Evolutionary conservation across 78 protist genomes (phyloP).

Genomic region (Protostelium mycophagum): DNA sequence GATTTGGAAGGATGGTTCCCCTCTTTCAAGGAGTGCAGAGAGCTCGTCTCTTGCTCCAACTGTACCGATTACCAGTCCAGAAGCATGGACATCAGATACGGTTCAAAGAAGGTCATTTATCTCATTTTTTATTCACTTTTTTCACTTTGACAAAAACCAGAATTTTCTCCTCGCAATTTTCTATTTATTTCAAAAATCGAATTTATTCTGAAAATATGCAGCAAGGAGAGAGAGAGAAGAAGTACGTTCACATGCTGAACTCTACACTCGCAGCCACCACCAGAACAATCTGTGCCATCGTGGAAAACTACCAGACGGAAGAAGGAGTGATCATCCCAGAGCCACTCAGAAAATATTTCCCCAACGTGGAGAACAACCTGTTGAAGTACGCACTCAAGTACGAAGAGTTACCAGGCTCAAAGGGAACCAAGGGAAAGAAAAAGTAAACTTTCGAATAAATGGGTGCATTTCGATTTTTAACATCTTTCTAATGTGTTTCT

Average conservation of each 20-base stretch:
- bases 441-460: neutral
- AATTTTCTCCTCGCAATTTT: neutral
- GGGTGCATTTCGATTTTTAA: no score
- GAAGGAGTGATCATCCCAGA: slow-evolving; percentile 88
- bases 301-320: slow-evolving; percentile 97
- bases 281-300: slow-evolving; percentile 96
- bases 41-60: slow-evolving; percentile 99
- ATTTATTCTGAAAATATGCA: no score
- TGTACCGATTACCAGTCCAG: slow-evolving; percentile 99
- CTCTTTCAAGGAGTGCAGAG: slow-evolving; percentile 89
- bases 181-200: neutral
- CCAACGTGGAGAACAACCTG: neutral
- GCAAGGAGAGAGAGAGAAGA: slow-evolving; percentile 64
- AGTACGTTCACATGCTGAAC: slow-evolving; percentile 98
- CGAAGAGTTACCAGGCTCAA: neutral
- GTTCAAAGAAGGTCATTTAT: slow-evolving; percentile 41
- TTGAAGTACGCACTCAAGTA: neutral
- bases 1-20: slow-evolving; percentile 99
- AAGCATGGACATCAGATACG: slow-evolving; percentile 80
- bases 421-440: neutral
- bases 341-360: slow-evolving; percentile 29
- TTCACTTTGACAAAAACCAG: neutral
- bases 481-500: no score
- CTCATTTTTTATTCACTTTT: neutral
- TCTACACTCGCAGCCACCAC: slow-evolving; percentile 96